Percentiles rank a stretch among this genome's conserved stretches.
Evolutionary conservation across 306 rosid species (phyloP).

Genomic region (Malus fusca): DNA sequence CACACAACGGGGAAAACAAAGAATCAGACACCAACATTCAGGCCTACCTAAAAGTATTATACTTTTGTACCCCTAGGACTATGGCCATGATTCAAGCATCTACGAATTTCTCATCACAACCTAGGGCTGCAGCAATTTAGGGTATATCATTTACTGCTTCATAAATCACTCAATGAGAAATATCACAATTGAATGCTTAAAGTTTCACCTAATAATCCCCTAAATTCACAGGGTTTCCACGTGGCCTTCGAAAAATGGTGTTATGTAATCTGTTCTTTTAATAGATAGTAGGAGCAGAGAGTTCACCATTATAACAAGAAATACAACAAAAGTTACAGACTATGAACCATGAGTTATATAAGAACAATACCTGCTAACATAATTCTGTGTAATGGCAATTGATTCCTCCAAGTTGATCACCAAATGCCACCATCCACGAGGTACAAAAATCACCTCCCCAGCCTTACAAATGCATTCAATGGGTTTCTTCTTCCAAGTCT

Average conservation of each 20-base stretch:
- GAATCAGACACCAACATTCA: neutral
- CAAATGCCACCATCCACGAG: constrained; percentile 98
- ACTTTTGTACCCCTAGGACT: neutral
- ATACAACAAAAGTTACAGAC: neutral
- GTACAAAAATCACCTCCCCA: constrained; percentile 92
- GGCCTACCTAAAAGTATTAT: neutral
- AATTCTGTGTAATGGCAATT: constrained; percentile 88
- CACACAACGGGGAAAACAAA: neutral
- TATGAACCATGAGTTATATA: neutral
- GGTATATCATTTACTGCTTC: neutral
- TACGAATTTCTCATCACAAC: neutral
- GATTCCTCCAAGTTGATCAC: constrained; percentile 94
- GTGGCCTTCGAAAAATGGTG: neutral
- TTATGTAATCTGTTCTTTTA: neutral
- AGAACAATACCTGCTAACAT: constrained; percentile 67
- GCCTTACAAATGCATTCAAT: constrained; percentile 81
- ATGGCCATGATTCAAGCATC: neutral
- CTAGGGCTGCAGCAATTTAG: no score
- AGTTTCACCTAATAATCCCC: neutral
- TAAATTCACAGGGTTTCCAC: neutral
- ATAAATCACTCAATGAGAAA: neutral
- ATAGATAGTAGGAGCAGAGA: neutral
- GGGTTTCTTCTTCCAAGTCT: constrained; percentile 71
- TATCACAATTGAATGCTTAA: neutral
- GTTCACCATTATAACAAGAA: neutral